These are phyloP conservation scores for Hypoxylon sp. DNA, from an alignment of 2,329 filamentous ascomycete species.

Conservation along the genomic window DNA sequence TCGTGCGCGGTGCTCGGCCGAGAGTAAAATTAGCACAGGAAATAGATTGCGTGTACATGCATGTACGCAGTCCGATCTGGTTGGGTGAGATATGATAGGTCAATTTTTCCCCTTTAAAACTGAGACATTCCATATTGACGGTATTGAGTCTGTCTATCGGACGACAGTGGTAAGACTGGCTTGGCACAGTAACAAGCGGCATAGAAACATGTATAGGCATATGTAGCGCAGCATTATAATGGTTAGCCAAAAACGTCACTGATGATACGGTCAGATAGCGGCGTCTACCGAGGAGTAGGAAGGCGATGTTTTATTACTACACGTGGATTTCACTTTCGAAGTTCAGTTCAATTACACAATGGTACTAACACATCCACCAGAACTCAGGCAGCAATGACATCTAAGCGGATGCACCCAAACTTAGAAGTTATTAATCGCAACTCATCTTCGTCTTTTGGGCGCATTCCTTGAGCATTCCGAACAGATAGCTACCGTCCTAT, in stretches of 20 bases:
- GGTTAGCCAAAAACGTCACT: neutral
- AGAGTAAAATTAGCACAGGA: neutral
- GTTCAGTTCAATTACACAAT: neutral
- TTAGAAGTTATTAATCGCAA: neutral
- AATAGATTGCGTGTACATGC: conserved; percentile 3
- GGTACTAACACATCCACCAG: neutral
- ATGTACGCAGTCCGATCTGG: neutral
- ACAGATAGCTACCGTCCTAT: neutral
- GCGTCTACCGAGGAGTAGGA: neutral
- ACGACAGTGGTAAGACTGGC: neutral
- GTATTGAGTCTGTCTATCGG: neutral
- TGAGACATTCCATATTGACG: conserved; percentile 9
- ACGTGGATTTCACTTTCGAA: neutral
- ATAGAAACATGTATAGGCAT: neutral
- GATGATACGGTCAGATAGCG: conserved; percentile 4
- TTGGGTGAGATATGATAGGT: conserved; percentile 9
- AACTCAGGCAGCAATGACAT: neutral
- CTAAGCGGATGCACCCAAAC: neutral
- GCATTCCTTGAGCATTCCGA: neutral
- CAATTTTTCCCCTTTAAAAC: neutral
- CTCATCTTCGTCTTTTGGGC: neutral
- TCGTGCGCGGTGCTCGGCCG: conserved; percentile 6
- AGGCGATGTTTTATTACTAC: neutral
- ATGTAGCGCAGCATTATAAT: neutral
- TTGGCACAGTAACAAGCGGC: neutral